phyloP scores from a whole-genome alignment of 2,329 filamentous ascomycete species.

The Arthrinium puccinioides region DNA sequence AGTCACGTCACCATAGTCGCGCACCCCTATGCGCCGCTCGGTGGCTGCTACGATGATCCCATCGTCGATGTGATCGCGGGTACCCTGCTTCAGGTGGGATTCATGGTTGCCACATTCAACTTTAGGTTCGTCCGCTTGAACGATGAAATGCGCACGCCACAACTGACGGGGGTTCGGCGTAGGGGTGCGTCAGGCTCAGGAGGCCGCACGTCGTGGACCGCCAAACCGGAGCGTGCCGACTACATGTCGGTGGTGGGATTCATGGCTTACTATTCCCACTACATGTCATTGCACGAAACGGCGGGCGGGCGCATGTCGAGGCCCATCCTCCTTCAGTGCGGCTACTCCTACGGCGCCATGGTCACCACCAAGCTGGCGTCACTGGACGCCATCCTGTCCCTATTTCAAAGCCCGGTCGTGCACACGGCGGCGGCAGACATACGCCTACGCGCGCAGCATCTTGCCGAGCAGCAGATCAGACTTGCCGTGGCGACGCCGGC shows the following conservation, averaged over 20 bases:
- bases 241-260: slow-evolving; percentile 81
- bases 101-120: slow-evolving; percentile 81
- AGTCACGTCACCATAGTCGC: slow-evolving; percentile 59
- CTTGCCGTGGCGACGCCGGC: slow-evolving; percentile 29
- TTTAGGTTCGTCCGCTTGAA: slow-evolving; percentile 67
- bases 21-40: slow-evolving; percentile 85
- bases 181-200: slow-evolving; percentile 72
- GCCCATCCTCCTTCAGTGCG: slow-evolving; percentile 54
- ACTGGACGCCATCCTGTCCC: slow-evolving; percentile 47
- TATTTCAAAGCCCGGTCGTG: slow-evolving; percentile 46
- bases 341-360: slow-evolving; percentile 88
- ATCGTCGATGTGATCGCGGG: slow-evolving; percentile 61
- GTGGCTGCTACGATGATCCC: slow-evolving; percentile 77
- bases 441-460: slow-evolving; percentile 57
- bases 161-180: slow-evolving; percentile 4
- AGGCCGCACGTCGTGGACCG: slow-evolving; percentile 82
- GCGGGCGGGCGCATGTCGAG: slow-evolving; percentile 4
- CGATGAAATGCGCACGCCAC: too few relatives aligned
- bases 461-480: slow-evolving; percentile 56
- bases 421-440: slow-evolving; percentile 62
- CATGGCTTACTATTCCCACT: slow-evolving; percentile 64
- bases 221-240: slow-evolving; percentile 71
- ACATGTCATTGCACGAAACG: slow-evolving; percentile 17
- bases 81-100: slow-evolving; percentile 62
- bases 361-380: slow-evolving; percentile 68